Evolutionary conservation across 257 asterid species (phyloP).

Genomic region (Fraxinus pennsylvanica): DNA sequence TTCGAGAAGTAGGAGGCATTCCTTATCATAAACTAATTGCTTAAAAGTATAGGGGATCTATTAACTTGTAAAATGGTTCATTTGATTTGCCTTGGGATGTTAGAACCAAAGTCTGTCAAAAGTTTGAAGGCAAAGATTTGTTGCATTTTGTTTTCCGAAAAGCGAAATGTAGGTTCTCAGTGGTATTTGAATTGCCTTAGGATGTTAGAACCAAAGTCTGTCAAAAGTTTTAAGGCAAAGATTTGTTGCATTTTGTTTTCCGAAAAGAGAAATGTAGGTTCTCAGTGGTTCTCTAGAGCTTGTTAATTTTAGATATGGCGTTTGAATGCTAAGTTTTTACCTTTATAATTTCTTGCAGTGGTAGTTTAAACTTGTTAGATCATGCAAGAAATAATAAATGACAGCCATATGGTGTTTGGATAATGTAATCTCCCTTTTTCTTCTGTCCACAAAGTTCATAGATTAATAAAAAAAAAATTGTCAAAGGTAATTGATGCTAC

Average conservation of each 20-base stretch:
- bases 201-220: conserved; percentile 17
- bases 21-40: conserved; percentile 31
- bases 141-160: conserved; percentile 17
- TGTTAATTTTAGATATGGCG: not conserved
- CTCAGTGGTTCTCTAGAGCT: not conserved
- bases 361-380: not conserved
- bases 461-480: no score
- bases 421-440: no score
- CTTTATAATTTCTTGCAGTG: not conserved
- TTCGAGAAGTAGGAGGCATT: conserved; percentile 61
- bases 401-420: not conserved
- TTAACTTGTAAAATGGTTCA: conserved; percentile 16
- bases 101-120: conserved; percentile 14
- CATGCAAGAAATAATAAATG: not conserved
- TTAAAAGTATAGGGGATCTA: conserved; percentile 2
- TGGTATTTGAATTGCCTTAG: not conserved
- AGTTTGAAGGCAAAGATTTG: conserved; percentile 7
- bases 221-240: conserved; percentile 4
- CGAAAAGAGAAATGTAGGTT: not conserved
- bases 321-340: not conserved
- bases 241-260: conserved; percentile 22
- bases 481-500: no score
- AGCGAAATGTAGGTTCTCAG: not conserved
- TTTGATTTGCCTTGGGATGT: conserved; percentile 8
- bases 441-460: no score